phyloP scores from a whole-genome alignment of 2,329 filamentous ascomycete species.

The Neofusicoccum kwambonambiense region DNA sequence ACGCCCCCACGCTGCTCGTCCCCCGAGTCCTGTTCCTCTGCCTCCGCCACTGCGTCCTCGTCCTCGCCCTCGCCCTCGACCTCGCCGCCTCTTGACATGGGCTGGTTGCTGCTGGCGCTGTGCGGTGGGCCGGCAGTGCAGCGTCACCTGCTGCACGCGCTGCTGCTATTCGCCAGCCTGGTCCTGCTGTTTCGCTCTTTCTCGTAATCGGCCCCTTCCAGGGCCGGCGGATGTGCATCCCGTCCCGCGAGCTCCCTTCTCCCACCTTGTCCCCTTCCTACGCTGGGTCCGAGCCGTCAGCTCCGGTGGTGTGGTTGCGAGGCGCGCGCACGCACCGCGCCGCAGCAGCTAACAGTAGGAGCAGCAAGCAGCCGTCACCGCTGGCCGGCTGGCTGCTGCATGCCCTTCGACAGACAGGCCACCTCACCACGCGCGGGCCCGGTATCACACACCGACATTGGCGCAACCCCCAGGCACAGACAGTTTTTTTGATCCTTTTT shows the following conservation, averaged over 20 bases:
- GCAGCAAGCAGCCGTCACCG: constrained; percentile 3
- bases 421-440: not conserved
- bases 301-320: constrained; percentile 1
- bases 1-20: not conserved
- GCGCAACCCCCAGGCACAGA: not conserved
- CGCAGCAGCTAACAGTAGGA: constrained; percentile 3
- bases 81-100: not conserved
- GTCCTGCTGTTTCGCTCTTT: not conserved
- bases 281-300: not conserved
- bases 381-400: not conserved
- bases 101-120: not conserved
- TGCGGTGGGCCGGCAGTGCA: not conserved
- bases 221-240: not conserved
- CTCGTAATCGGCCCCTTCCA: not conserved
- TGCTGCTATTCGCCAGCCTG: not conserved
- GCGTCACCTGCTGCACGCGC: not conserved
- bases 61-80: not conserved
- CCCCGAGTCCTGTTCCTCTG: not conserved
- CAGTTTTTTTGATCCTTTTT: not conserved
- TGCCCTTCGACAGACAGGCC: constrained; percentile 1
- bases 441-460: not conserved
- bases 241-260: not conserved
- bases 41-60: not conserved
- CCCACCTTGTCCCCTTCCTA: not conserved
- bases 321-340: not conserved